Percentiles rank a stretch among this genome's conserved stretches.
Conservation (phyloP, 164 flowering plant genomes). For the Magnolia officinalis region DNA sequence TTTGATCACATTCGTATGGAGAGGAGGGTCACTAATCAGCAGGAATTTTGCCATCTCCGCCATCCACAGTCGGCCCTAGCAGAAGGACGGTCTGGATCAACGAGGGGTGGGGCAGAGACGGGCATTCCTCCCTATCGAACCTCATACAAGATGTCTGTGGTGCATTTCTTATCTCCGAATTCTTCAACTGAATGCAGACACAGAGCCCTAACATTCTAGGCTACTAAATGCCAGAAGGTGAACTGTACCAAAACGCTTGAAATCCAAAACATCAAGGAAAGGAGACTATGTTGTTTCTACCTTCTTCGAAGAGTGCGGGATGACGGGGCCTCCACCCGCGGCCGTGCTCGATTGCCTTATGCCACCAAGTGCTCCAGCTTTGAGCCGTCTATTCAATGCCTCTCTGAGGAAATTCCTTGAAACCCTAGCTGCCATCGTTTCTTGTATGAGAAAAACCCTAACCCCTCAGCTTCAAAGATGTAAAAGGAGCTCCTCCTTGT, state of each 20-base stretch:
- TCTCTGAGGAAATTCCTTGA: conserved; percentile 15
- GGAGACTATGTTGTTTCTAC: conserved; percentile 5
- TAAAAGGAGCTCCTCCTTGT: not conserved
- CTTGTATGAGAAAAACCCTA: not conserved
- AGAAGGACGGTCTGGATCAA: too few species aligned
- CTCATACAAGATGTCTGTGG: not conserved
- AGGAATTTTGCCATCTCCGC: too few species aligned
- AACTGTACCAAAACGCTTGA: not conserved
- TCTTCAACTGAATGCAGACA: not conserved
- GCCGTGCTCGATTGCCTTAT: conserved; percentile 15
- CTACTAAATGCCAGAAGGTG: not conserved
- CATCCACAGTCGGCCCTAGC: too few species aligned
- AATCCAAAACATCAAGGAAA: not conserved
- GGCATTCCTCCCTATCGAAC: not conserved
- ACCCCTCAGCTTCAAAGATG: not conserved
- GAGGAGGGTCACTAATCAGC: too few species aligned
- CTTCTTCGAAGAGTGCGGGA: conserved; percentile 25
- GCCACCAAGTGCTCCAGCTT: conserved; percentile 11
- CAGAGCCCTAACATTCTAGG: not conserved
- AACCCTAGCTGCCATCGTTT: conserved; percentile 19
- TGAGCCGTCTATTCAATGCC: conserved; percentile 1
- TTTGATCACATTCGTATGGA: too few species aligned
- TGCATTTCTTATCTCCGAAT: not conserved
- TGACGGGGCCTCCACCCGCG: conserved; percentile 11
- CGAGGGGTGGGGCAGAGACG: not conserved